Evolutionary conservation across 2,329 filamentous ascomycete species (phyloP), one percentile per base, ranked within the genome.

Genomic region (Fusarium papillatum): DNA sequence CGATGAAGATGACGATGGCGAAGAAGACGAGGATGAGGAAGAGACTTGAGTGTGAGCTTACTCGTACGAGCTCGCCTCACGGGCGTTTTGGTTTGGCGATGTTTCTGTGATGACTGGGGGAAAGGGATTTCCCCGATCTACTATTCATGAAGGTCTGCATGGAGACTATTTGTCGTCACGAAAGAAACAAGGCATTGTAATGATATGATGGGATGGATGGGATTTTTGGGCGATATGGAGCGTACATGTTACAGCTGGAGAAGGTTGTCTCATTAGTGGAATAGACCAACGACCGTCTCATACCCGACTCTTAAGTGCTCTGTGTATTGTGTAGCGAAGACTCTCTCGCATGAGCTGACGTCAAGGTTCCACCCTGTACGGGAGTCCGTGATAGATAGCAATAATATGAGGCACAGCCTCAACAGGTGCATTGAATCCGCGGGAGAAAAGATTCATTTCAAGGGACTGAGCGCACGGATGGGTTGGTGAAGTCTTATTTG

Each of bases 1-100:
- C 7, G 57, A 68, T 7, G 70, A 73, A 2, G 50, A 72, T 22
- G 55, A 71, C 5, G 57, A 71, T 26, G 53, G 68, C 13, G 43
- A 57, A 8, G 50, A 57, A 22, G 50, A 57, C 29, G 50, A 57
- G 29, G 50, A 57, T 57, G 50, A 57, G 13, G 50, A 57, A 16
- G 29, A 57, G 50, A 22, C 50, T 57, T 57, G 29, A 48, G 22
- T 16, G 22, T 14, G 13, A 14, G 22, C n/a, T 26, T 48, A 9
- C 43, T 24, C 13, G 22, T 24, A n/a, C n/a, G n/a, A n/a, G 22
- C 43, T 57, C 50, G 13, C 29, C 50, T 34, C 19, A 7, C 13
- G 50, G 50, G 29, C 16, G 29, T 34, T 57, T 57, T 57, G 29
- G 29, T 11, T 34, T 16, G 50, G 19, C 7, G 19, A 55, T 55